Percentiles rank a stretch among this genome's conserved stretches.
Conservation (phyloP, 805 yeast genomes). For the Candida jianshihensis region DNA sequence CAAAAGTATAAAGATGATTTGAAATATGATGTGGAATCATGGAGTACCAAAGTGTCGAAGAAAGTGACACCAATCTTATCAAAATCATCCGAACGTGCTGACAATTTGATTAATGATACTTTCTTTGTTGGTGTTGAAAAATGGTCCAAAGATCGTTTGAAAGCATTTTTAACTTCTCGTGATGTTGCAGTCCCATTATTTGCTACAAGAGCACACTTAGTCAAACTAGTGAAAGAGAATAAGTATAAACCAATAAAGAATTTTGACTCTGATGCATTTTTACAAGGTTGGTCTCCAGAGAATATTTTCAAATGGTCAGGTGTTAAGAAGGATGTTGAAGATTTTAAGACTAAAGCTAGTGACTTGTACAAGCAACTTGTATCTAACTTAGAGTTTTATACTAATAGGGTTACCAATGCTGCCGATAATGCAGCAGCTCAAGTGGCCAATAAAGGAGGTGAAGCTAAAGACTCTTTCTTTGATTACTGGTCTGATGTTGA, state of each 20-base stretch:
- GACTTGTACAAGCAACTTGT: conserved; percentile 17
- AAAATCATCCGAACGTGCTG: conserved; percentile 27
- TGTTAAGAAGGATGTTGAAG: conserved; percentile 23
- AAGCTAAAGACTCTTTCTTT: conserved; percentile 21
- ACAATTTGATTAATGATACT: conserved; percentile 35
- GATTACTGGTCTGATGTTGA: conserved; percentile 38
- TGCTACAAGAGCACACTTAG: conserved; percentile 33
- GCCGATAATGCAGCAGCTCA: conserved; percentile 7
- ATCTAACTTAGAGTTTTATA: conserved; percentile 7
- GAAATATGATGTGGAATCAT: conserved; percentile 32
- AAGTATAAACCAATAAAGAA: conserved; percentile 29
- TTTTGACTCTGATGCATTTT: conserved; percentile 24
- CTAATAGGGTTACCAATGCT: conserved; percentile 11
- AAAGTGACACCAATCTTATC: conserved; percentile 28
- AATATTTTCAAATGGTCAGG: conserved; percentile 34
- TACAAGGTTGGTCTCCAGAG: conserved; percentile 33
- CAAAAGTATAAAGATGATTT: conserved; percentile 27
- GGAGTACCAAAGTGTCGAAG: conserved; percentile 24
- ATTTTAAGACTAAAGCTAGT: conserved; percentile 17
- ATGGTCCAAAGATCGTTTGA: conserved; percentile 41
- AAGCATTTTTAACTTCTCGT: conserved; percentile 34
- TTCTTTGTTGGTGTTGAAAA: conserved; percentile 37
- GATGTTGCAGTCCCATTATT: conserved; percentile 32
- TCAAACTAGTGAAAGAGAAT: conserved; percentile 31
- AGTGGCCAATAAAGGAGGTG: not conserved